phyloP scores from a whole-genome alignment of 2,329 filamentous ascomycete genomes.

The Nemania sp. region DNA sequence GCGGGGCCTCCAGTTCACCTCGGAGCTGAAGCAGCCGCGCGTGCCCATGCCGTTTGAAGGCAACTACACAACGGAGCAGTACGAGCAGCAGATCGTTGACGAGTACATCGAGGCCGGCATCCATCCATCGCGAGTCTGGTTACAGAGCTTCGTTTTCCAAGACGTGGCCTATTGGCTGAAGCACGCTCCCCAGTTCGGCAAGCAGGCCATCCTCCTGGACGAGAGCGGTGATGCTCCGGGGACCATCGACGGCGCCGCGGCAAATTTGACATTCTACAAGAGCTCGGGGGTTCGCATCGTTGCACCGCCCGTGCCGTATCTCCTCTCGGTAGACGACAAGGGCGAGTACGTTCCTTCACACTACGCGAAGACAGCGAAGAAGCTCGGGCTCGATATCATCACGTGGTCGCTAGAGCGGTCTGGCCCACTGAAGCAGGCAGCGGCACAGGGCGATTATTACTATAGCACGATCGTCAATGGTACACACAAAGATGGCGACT shows the following conservation, averaged over 20 bases:
- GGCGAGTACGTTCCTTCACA: constrained; percentile 63
- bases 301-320: constrained; percentile 64
- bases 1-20: constrained; percentile 64
- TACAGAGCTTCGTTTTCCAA: constrained; percentile 67
- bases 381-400: constrained; percentile 65
- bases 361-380: constrained; percentile 64
- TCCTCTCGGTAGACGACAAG: constrained; percentile 55
- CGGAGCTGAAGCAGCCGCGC: constrained; percentile 68
- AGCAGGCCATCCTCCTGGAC: constrained; percentile 68
- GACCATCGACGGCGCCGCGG: constrained; percentile 57
- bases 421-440: constrained; percentile 58
- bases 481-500: constrained; percentile 65
- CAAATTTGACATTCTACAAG: constrained; percentile 58
- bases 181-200: constrained; percentile 61
- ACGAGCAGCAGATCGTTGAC: constrained; percentile 66
- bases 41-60: constrained; percentile 71
- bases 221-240: constrained; percentile 58
- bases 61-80: constrained; percentile 66
- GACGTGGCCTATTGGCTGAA: constrained; percentile 70
- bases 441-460: constrained; percentile 54
- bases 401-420: constrained; percentile 72
- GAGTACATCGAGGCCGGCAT: constrained; percentile 59
- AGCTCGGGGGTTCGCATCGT: constrained; percentile 63
- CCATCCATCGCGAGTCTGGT: constrained; percentile 57
- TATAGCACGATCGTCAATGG: constrained; percentile 58